phyloP scores from a whole-genome alignment of 352 stramenopile species.

The Phytophthora litchii region DNA sequence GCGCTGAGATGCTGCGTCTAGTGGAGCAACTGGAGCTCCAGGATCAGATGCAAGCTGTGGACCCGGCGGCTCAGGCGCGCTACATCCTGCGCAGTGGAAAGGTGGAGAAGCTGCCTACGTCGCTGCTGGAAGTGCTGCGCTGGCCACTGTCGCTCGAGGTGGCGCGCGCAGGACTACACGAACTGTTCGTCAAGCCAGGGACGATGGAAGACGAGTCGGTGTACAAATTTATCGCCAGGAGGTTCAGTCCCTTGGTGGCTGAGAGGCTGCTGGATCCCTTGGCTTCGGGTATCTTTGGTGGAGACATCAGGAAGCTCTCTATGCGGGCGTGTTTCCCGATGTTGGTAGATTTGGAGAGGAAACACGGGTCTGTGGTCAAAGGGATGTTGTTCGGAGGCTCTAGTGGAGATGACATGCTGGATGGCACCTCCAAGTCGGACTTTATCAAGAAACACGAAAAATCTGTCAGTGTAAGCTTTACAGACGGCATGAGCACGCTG shows the following conservation, averaged over 20 bases:
- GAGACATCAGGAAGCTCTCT: slow-evolving; percentile 79
- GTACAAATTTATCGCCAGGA: slow-evolving; percentile 76
- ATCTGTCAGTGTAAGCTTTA: slow-evolving; percentile 88
- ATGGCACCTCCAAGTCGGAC: slow-evolving; percentile 69
- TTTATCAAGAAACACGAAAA: slow-evolving; percentile 76
- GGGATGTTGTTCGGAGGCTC: slow-evolving; percentile 64
- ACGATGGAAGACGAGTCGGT: slow-evolving; percentile 76
- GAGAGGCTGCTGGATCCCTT: slow-evolving; percentile 84
- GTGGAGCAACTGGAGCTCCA: slow-evolving; percentile 81
- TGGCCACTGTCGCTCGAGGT: slow-evolving; percentile 70
- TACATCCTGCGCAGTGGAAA: slow-evolving; percentile 78
- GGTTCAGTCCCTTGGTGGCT: slow-evolving; percentile 82
- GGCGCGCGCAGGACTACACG: slow-evolving; percentile 63
- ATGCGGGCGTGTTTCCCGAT: slow-evolving; percentile 83
- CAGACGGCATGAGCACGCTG: slow-evolving; percentile 75
- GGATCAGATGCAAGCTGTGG: slow-evolving; percentile 64
- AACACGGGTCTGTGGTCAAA: slow-evolving; percentile 80
- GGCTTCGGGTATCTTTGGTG: slow-evolving; percentile 87
- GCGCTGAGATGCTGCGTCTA: slow-evolving; percentile 83
- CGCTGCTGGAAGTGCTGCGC: slow-evolving; percentile 56
- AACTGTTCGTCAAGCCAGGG: slow-evolving; percentile 55
- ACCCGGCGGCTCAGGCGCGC: slow-evolving; percentile 60
- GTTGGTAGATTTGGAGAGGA: slow-evolving; percentile 77
- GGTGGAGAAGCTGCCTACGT: slow-evolving; percentile 79
- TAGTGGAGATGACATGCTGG: slow-evolving; percentile 53